Percentiles rank a stretch among this genome's conserved stretches.
phyloP scores from a whole-genome alignment of 768 basidiomycete species.

The Xerocomellus dryophilus region DNA sequence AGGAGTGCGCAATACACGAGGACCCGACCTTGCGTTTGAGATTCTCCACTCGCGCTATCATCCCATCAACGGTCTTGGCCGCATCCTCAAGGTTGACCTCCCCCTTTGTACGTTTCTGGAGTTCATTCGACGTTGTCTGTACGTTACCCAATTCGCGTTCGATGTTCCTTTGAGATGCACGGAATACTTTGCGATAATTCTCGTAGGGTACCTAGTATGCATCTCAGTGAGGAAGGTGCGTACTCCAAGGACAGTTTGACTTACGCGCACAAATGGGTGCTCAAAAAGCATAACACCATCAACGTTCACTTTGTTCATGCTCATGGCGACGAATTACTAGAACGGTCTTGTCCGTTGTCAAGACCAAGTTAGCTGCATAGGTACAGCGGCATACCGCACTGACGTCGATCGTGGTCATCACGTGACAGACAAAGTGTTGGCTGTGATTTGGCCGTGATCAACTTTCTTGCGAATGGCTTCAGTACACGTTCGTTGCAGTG shows the following conservation, averaged over 20 bases:
- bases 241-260: conserved; percentile 17
- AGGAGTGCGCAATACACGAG: conserved; percentile 17
- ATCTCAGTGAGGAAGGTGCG: conserved; percentile 10
- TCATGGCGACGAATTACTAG: conserved; percentile 23
- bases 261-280: conserved; percentile 75
- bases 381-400: not conserved
- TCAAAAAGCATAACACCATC: conserved; percentile 81
- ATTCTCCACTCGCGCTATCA: conserved; percentile 73
- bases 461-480: not conserved
- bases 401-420: conserved; percentile 23
- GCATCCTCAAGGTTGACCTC: conserved; percentile 48
- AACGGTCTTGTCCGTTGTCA: conserved; percentile 9
- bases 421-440: conserved; percentile 17
- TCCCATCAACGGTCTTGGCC: conserved; percentile 61
- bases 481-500: conserved; percentile 18
- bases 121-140: conserved; percentile 54
- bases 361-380: not conserved
- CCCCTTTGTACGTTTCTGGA: conserved; percentile 45
- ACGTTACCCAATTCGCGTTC: conserved; percentile 73
- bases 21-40: conserved; percentile 81
- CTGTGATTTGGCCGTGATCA: not conserved
- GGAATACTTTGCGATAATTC: conserved; percentile 85
- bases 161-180: conserved; percentile 74
- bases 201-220: conserved; percentile 77
- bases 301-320: conserved; percentile 52